These are phyloP conservation scores for Pterocarpus macrocarpus DNA, from an alignment of 306 rosid genomes.

Conservation along the genomic window DNA sequence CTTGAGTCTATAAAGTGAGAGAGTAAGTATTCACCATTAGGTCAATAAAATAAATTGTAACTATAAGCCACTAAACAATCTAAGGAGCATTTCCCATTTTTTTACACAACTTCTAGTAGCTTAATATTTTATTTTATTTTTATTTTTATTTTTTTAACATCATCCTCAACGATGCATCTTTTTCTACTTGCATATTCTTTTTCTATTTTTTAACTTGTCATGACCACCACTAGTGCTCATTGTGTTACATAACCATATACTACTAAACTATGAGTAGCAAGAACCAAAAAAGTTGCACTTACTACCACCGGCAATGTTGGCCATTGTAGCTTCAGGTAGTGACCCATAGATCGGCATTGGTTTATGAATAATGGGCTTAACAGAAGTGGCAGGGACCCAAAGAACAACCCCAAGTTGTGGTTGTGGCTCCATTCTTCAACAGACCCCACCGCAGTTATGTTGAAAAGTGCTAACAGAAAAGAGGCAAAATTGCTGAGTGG, in stretches of 20 bases:
- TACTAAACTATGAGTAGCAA: not conserved
- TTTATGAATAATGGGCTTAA: slow-evolving; percentile 43
- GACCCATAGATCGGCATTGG: slow-evolving; percentile 57
- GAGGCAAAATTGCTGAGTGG: not conserved
- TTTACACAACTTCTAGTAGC: not conserved
- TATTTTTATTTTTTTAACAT: too few species aligned
- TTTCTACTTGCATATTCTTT: too few species aligned
- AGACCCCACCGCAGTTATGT: not conserved
- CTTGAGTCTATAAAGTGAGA: not conserved
- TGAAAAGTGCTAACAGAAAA: not conserved
- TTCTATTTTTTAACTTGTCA: not conserved
- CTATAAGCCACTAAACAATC: not conserved
- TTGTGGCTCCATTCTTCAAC: slow-evolving; percentile 34
- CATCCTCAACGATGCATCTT: too few species aligned
- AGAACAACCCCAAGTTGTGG: slow-evolving; percentile 18
- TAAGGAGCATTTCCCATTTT: not conserved
- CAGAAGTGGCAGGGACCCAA: slow-evolving; percentile 52
- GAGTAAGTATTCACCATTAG: not conserved
- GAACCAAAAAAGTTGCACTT: slow-evolving; percentile 14
- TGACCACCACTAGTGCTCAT: not conserved
- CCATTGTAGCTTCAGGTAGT: not conserved
- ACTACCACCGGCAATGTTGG: slow-evolving; percentile 35
- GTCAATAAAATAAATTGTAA: too few species aligned
- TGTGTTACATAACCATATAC: not conserved
- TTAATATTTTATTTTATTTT: too few species aligned